Conservation (phyloP, 805 yeast genomes). For the Danielia oregonensis region DNA sequence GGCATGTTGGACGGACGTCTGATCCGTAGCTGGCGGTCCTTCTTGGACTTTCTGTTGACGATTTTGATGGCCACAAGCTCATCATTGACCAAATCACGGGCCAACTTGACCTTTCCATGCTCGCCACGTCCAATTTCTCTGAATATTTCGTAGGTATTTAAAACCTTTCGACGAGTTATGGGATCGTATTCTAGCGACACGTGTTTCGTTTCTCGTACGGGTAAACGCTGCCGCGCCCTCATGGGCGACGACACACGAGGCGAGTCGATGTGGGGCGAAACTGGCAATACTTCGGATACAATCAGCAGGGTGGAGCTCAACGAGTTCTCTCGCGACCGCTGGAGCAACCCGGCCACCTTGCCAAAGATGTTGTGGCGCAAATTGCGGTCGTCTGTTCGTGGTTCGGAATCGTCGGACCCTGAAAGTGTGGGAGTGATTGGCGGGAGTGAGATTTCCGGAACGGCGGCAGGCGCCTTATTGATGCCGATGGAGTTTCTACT, state of each 20-base stretch:
- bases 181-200: constrained; percentile 89
- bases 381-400: constrained; percentile 9
- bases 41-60: constrained; percentile 62
- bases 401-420: neutral
- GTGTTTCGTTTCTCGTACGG: constrained; percentile 78
- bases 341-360: constrained; percentile 30
- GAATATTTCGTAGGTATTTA: constrained; percentile 87
- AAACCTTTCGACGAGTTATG: constrained; percentile 67
- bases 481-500: no score
- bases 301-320: constrained; percentile 3
- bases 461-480: neutral
- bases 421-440: neutral
- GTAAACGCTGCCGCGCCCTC: neutral
- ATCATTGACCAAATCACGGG: constrained; percentile 60
- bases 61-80: constrained; percentile 89
- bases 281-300: neutral
- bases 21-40: constrained; percentile 32
- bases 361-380: constrained; percentile 26
- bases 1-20: constrained; percentile 24
- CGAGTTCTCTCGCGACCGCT: constrained; percentile 16
- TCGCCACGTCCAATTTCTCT: constrained; percentile 93
- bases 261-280: neutral
- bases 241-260: constrained; percentile 1
- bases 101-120: constrained; percentile 96
- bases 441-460: neutral